Evolutionary conservation across 345 rosid genomes (phyloP).

Genomic region (Pseudoturritis turrita): DNA sequence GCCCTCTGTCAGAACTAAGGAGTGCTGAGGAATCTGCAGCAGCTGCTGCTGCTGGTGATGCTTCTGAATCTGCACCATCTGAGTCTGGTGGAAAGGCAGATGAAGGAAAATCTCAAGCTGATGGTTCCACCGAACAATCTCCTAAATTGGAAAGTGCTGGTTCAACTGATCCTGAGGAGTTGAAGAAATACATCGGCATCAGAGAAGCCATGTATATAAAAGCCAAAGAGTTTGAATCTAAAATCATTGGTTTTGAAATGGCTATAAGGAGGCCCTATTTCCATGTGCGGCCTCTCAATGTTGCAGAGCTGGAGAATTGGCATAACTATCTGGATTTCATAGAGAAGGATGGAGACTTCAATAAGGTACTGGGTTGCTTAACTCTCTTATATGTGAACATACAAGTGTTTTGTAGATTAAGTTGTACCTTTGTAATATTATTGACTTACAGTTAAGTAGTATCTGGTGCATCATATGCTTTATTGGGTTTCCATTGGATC

Average conservation of each 20-base stretch:
- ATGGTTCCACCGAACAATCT: constrained; percentile 46
- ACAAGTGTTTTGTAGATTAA: constrained; percentile 52
- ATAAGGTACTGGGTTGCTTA: constrained; percentile 68
- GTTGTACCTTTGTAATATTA: constrained; percentile 48
- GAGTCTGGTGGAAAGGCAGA: constrained; percentile 43
- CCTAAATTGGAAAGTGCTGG: constrained; percentile 62
- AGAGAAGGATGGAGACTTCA: constrained; percentile 78
- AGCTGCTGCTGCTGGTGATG: constrained; percentile 33
- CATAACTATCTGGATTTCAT: constrained; percentile 80
- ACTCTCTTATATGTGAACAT: constrained; percentile 34
- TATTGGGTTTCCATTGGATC: constrained; percentile 99
- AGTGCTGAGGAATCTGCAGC: constrained; percentile 60
- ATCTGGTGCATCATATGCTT: constrained; percentile 93
- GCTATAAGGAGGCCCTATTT: constrained; percentile 98
- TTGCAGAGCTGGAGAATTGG: constrained; percentile 95
- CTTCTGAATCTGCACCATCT: constrained; percentile 34
- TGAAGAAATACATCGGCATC: constrained; percentile 76
- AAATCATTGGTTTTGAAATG: constrained; percentile 89
- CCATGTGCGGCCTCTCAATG: constrained; percentile 88
- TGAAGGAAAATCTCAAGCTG: constrained; percentile 57
- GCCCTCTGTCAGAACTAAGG: constrained; percentile 76
- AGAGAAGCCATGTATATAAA: constrained; percentile 90
- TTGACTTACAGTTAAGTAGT: constrained; percentile 90
- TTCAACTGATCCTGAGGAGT: constrained; percentile 79
- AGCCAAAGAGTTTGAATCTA: constrained; percentile 94